Evolutionary conservation across 306 rosid genomes (phyloP).

Genomic region (Acacia confusa): DNA sequence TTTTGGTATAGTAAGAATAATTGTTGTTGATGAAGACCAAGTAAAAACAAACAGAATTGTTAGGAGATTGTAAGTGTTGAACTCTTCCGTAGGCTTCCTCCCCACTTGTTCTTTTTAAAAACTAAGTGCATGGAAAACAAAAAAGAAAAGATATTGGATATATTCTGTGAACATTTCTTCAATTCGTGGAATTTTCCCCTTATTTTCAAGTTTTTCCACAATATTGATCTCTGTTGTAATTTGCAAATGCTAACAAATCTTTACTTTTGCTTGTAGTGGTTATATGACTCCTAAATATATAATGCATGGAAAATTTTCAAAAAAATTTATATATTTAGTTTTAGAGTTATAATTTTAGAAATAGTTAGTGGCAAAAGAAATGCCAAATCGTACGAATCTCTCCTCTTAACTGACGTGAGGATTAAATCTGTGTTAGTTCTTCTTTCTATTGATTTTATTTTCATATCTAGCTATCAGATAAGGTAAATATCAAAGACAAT

Average conservation of each 20-base stretch:
- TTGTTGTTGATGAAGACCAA: conserved; percentile 27
- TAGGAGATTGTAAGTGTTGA: conserved; percentile 37
- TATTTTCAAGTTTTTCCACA: neutral
- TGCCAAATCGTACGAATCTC: neutral
- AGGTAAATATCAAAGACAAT: neutral
- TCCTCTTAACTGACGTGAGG: neutral
- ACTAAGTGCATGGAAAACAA: no score
- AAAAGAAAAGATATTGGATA: no score
- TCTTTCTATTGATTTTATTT: neutral
- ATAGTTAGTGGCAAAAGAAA: neutral
- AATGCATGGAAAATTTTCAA: neutral
- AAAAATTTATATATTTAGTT: neutral
- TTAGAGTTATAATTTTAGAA: neutral
- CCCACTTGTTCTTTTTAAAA: no score
- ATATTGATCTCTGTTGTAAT: neutral
- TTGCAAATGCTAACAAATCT: neutral
- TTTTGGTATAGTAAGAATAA: conserved; percentile 27
- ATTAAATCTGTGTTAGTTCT: neutral
- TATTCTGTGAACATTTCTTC: neutral
- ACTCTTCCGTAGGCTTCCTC: neutral
- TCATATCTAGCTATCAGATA: no score
- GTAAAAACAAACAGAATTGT: conserved; percentile 32
- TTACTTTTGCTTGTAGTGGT: neutral
- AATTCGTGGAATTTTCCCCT: neutral
- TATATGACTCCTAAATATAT: neutral